Evolutionary conservation across 441 rosid species (phyloP), one percentile per base, ranked within the genome.

Genomic region (Kokia cookei): DNA sequence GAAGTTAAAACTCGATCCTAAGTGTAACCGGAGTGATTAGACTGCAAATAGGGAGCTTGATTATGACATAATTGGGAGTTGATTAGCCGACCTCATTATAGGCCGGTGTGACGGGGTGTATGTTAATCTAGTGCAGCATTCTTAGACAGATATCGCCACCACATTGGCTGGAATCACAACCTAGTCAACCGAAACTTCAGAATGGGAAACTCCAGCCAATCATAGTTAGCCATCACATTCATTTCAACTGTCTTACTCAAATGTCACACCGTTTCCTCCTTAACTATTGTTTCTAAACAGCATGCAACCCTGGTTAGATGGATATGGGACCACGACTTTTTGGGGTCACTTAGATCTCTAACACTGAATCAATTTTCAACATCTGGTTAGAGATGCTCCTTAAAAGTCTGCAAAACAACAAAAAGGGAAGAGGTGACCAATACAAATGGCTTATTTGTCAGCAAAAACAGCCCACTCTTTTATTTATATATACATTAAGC

Each of bases 321-420:
- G 37, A 15, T 45, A 8, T 15, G 11, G 22, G 42, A 61, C 66
- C 45, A 7, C 24, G 15, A 32, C 0, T 32, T 62, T 62, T 3
- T n/a, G 26, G 24, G 65, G n/a, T 50, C 71, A 14, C 24, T 66
- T 66, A 1, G 57, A 27, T 24, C 14, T 66, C 48, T 6, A 19
- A 66, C 40, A 15, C 27, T 60, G 74, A 43, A 55, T 13, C 65
- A 55, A 72, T 57, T 68, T 81, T 81, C 78, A 65, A 75, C 72
- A 10, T 19, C 69, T 68, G 5, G 79, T 72, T 72, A 74, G 79
- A 74, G 59, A 59, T 63, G 47, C 17, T 58, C 50, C 32, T 32
- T 13, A 3, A 75, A 84, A 81, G 84, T 79, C 84, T 43, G 53
- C 82, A 73, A 79, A 73, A 81, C 79, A 65, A 81, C 81, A 76